A percentile compares a stretch with the other conserved stretches of the same genome.
phyloP scores from a whole-genome alignment of 257 asterid genomes.

The Cinchona pubescens region DNA sequence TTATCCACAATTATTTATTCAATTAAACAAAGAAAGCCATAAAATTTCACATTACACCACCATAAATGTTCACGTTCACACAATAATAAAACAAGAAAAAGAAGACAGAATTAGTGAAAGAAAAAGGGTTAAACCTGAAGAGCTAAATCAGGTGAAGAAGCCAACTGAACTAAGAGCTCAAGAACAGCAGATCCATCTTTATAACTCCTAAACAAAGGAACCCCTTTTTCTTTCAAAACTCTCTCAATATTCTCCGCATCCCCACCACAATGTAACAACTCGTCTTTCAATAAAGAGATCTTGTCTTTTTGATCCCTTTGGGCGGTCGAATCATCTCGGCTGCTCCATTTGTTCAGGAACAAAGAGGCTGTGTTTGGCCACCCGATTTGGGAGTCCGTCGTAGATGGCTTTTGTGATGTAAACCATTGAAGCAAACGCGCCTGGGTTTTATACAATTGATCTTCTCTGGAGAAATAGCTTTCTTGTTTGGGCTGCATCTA shows the following conservation, averaged over 20 bases:
- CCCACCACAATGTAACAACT: slow-evolving; percentile 32
- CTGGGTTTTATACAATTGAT: too few relatives aligned
- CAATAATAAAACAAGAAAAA: neutral
- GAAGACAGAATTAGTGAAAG: neutral
- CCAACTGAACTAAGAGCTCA: slow-evolving; percentile 57
- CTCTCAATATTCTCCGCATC: slow-evolving; percentile 39
- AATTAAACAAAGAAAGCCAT: too few relatives aligned
- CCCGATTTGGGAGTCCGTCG: neutral
- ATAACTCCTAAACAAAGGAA: slow-evolving; percentile 46
- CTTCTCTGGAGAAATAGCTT: neutral
- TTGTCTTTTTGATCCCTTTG: slow-evolving; percentile 20
- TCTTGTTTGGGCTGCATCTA: slow-evolving; percentile 6
- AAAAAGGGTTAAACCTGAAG: slow-evolving; percentile 52
- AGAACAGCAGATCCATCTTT: slow-evolving; percentile 58
- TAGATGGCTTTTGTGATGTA: neutral
- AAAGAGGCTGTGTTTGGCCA: slow-evolving; percentile 10
- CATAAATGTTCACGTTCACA: neutral
- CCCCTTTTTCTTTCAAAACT: slow-evolving; percentile 54
- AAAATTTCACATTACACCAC: neutral
- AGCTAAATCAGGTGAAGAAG: slow-evolving; percentile 39
- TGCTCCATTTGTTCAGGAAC: slow-evolving; percentile 7
- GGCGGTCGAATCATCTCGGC: slow-evolving; percentile 11
- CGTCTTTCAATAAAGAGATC: slow-evolving; percentile 50
- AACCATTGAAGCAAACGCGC: neutral
- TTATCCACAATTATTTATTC: neutral